Evolutionary conservation across 345 rosid species (phyloP), one percentile per base, ranked within the genome.

Genomic region (Syzygium aromaticum): DNA sequence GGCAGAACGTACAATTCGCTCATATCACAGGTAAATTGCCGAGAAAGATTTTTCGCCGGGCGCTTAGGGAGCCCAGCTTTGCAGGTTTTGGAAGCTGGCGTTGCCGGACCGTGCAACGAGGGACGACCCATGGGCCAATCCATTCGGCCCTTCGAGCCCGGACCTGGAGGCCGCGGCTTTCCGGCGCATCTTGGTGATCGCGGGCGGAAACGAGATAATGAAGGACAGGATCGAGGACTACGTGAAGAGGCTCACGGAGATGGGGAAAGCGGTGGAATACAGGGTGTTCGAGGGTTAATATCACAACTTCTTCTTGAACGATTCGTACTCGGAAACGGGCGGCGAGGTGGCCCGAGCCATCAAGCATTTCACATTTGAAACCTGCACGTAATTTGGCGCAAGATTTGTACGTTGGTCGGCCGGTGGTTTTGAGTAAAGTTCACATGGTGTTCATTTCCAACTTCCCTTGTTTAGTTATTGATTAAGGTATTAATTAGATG

Each of bases 101-200:
- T 40, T 85, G 53, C 88, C 84, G 25, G 49, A 57, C 0, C 61
- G 86, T 40, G 43, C n/a, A 12, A 85, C 38, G 7, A 84, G 77
- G 52, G 90, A 89, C 57, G 64, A 85, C 33, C 88, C 84, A 1
- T 43, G 85, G 19, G 86, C 84, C 28, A 87, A 89, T 54, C 90
- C 89, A 9, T 85, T 80, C 57, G 54, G 87, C 22, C 84, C 87
- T 17, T 38, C 30, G 11, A 46, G 89, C 33, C 86, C 84, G 6
- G 61, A 51, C 87, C 86, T 89, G n/a, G 86, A 56, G 7, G 51
- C 51, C 21, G 9, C 30, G 23, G 87, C 57, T 25, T 84, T 80
- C 4, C 78, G 59, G 38, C 89, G 84, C 28, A 63, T 85, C 49
- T 40, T 61, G 52, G 86, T 80, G 28, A n/a, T 87, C 51, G 89